Base-by-base conservation (phyloP, 2,329 filamentous ascomycete genomes). In the Scleromitrula shiraiana region DNA sequence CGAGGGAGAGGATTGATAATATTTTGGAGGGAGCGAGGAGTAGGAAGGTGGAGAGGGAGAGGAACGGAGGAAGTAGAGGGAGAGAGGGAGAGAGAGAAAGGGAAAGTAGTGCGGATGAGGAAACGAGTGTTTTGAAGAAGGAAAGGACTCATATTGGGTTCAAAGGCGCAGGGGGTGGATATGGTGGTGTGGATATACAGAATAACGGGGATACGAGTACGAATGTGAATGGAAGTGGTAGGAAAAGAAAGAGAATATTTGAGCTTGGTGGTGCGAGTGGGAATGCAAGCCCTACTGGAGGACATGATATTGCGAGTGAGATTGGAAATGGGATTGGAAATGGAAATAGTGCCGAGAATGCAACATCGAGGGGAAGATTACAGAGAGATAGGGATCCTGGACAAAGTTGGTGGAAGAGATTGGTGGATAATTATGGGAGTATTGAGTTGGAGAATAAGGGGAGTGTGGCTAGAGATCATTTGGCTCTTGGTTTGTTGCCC, bases 361-460 rank as follows among this genome's bases (percentile, higher is more conserved):
- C n/a, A n/a, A n/a, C n/a, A n/a, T n/a, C n/a, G 26, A 33, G 52
- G 33, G 48, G 49, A 46, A 23, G n/a, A 14, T 38, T 51, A 17
- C 7, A 26, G 33, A 14, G 30, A 5, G 37, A 59, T 59, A 47
- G 57, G 54, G 62, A 64, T 52, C 62, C 66, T 59, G 53, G n/a
- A n/a, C n/a, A n/a, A 55, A 43, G 71, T 68, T 80, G 81, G 75
- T 80, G 76, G 73, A 68, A 69, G 57, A 61, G 62, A 26, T 63
- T 77, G 32, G 56, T 72, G 20, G 67, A 63, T 7, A 66, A 70
- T 49, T 73, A 82, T 55, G 61, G 63, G 23, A 57, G 53, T 33
- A 75, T 93, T 43, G 86, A 91, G 69, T 67, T 93, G 51, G 87
- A 93, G 65, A 93, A 93, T 62, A 91, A 88, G 66, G 87, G 87